Evolutionary conservation across 2,329 filamentous ascomycete genomes (phyloP), one percentile per base, ranked within the genome.

Genomic region (Xylaria polymorpha): DNA sequence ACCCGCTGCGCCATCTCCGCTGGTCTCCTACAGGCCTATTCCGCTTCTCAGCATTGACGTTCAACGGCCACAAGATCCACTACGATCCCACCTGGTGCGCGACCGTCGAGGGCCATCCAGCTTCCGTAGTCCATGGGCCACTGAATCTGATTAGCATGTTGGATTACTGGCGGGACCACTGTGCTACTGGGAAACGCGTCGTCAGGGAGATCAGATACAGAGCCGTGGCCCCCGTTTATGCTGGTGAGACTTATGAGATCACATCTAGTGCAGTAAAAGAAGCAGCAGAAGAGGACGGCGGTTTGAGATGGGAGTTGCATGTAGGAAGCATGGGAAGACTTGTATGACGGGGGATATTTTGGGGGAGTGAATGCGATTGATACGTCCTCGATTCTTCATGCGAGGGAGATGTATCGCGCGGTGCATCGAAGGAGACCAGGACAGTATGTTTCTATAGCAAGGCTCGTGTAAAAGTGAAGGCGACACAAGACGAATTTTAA

Each of bases 1-100:
- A 70, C 46, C 75, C 75, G 0, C 51, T 70, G 0, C 76, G 83
- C 10, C 76, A 77, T 15, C 62, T 85, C 4, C 74, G 74, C 22
- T 85, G 83, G 83, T 86, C 85, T 0, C 79, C 83, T 0, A 81
- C 82, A 0, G 83, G 81, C 1, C 85, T 97, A 0, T 97, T 96
- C 80, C 88, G 92, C 20, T 97, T 94, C 83, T 94, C 91, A 0
- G 93, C 93, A 0, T 82, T 97, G 48, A 97, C 93, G 0, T 94
- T 94, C 83, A 97, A 97, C 77, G 92, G 89, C 0, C 94, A 97
- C 79, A 90, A 89, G 72, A 97, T 97, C 64, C 94, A 97, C 79
- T 91, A 95, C 74, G 92, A 94, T 76, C 85, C 87, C 29, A 77
- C 83, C 14, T 95, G 92, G 83, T 88, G 88, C 15, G 83, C 83